Evolutionary conservation across 2,329 filamentous ascomycete species (phyloP).

Genomic region (Alternaria triticimaculans): DNA sequence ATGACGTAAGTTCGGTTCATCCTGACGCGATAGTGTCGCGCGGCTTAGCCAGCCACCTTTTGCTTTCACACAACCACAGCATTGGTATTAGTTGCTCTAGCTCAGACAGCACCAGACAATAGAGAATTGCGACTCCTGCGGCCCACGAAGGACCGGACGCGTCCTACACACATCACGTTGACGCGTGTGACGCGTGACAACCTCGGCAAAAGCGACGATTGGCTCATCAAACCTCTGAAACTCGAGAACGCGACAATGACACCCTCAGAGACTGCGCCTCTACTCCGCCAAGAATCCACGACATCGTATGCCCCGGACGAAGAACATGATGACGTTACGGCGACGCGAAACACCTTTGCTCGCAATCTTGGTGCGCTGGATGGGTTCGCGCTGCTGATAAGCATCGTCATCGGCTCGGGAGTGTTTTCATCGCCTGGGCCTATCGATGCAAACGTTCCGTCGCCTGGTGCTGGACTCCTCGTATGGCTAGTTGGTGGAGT

Average conservation of each 20-base stretch:
- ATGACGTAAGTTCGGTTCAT: slow-evolving; percentile 10
- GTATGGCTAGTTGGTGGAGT: slow-evolving; percentile 69
- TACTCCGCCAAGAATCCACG: slow-evolving; percentile 21
- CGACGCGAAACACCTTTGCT: slow-evolving; percentile 40
- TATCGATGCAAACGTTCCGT: slow-evolving; percentile 69
- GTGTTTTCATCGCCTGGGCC: slow-evolving; percentile 70
- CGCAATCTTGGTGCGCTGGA: slow-evolving; percentile 40
- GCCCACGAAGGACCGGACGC: neutral
- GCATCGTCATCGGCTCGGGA: slow-evolving; percentile 70
- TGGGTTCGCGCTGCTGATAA: slow-evolving; percentile 66
- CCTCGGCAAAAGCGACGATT: slow-evolving; percentile 1
- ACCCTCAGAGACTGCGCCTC: slow-evolving; percentile 31
- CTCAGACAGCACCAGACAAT: neutral
- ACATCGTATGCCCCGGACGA: slow-evolving; percentile 14
- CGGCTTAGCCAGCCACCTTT: neutral
- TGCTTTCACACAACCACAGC: neutral
- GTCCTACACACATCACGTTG: neutral
- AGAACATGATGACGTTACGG: slow-evolving; percentile 19
- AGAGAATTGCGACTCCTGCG: neutral
- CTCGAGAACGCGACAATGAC: slow-evolving; percentile 21
- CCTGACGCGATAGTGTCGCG: slow-evolving; percentile 10
- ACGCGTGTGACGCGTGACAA: neutral
- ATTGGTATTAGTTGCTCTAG: neutral
- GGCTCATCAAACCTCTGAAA: neutral
- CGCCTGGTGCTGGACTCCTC: slow-evolving; percentile 63